A percentile compares a stretch with the other conserved stretches of the same genome.
These are phyloP conservation scores for Penicillium arizonense DNA, from an alignment of 495 filamentous ascomycete genomes.

Conservation along the genomic window DNA sequence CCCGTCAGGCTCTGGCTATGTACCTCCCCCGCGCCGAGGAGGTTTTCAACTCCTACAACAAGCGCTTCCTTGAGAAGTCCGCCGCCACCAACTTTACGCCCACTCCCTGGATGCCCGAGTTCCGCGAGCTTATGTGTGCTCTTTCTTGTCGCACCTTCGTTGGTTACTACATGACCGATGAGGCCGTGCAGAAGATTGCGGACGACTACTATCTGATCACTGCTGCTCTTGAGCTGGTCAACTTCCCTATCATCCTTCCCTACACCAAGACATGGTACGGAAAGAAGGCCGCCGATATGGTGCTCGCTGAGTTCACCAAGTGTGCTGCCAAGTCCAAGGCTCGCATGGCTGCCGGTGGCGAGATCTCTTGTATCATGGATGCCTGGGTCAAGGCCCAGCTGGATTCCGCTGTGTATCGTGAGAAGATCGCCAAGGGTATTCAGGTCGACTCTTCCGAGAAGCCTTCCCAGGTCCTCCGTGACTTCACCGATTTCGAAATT, in stretches of 20 bases:
- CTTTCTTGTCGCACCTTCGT: constrained; percentile 95
- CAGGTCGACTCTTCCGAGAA: constrained; percentile 69
- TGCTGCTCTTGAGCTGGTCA: constrained; percentile 92
- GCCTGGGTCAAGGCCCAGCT: constrained; percentile 86
- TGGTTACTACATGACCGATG: constrained; percentile 89
- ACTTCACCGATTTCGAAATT: constrained; percentile 91
- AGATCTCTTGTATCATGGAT: constrained; percentile 90
- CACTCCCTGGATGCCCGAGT: constrained; percentile 83
- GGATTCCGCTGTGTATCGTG: constrained; percentile 73
- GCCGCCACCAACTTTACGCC: constrained; percentile 64
- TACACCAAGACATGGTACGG: constrained; percentile 97
- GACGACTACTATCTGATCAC: constrained; percentile 98
- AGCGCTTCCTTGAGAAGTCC: constrained; percentile 72
- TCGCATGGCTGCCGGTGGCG: constrained; percentile 87
- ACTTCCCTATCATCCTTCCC: constrained; percentile 96
- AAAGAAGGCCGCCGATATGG: constrained; percentile 92
- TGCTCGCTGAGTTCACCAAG: constrained; percentile 82
- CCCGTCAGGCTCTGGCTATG: constrained; percentile 77
- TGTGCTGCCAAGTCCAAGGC: constrained; percentile 92
- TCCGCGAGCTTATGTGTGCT: constrained; percentile 95
- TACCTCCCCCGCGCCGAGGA: constrained; percentile 94
- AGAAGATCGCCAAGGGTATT: constrained; percentile 67
- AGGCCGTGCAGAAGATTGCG: constrained; percentile 88
- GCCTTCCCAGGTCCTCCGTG: constrained; percentile 75
- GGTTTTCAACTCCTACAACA: constrained; percentile 85